Evolutionary conservation across 441 rosid species (phyloP).

Genomic region (Rhodomyrtus psidioides): DNA sequence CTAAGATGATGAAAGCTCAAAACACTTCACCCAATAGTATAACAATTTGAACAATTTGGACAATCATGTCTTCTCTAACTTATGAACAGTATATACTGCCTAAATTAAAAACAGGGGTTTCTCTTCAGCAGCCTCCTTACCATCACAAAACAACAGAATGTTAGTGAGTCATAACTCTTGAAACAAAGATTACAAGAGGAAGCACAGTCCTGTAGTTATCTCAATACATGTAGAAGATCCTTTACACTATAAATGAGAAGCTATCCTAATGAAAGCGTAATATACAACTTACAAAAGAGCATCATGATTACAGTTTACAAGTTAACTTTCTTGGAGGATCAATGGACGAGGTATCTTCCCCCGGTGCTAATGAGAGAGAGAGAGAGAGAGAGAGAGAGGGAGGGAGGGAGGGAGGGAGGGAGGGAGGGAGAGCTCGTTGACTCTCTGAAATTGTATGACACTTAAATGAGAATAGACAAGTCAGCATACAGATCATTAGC

Average conservation of each 20-base stretch:
- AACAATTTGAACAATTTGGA: not conserved
- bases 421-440: not conserved
- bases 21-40: not conserved
- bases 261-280: not conserved
- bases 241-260: not conserved
- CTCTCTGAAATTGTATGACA: not conserved
- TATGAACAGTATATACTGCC: not conserved
- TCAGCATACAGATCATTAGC: not conserved
- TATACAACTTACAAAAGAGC: not conserved
- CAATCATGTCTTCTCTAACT: not conserved
- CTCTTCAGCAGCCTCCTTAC: not conserved
- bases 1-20: not conserved
- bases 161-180: not conserved
- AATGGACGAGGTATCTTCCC: not conserved
- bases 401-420: not conserved
- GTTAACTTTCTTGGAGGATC: not conserved
- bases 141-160: not conserved
- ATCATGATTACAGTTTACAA: not conserved
- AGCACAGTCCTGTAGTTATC: not conserved
- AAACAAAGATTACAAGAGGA: not conserved
- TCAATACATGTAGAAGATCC: not conserved
- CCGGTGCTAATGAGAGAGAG: not conserved
- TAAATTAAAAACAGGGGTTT: not conserved
- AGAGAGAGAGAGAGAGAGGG: rapidly evolving
- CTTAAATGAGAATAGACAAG: not conserved